These are phyloP conservation scores for Paecilomyces sp. DNA, from an alignment of 2,329 filamentous ascomycete genomes.

Conservation along the genomic window DNA sequence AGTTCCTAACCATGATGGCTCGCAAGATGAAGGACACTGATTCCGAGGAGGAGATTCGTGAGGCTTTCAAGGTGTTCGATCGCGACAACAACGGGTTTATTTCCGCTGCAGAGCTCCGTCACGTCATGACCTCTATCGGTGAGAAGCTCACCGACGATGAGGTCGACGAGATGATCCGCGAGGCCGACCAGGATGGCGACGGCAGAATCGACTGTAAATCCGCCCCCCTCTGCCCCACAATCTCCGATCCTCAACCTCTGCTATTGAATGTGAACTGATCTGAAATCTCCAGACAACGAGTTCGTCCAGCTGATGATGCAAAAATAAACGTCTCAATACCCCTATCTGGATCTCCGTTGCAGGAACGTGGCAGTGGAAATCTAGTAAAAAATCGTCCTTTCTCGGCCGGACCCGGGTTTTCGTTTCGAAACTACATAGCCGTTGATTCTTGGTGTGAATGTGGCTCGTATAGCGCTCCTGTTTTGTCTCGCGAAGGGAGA, in stretches of 20 bases:
- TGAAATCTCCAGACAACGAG: conserved; percentile 62
- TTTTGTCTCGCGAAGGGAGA: neutral
- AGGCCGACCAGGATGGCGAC: conserved; percentile 84
- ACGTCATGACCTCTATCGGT: conserved; percentile 87
- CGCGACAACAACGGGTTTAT: conserved; percentile 91
- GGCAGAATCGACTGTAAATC: conserved; percentile 77
- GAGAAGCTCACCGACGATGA: conserved; percentile 88
- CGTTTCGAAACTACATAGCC: neutral
- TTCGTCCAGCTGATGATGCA: conserved; percentile 96
- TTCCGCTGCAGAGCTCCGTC: conserved; percentile 77
- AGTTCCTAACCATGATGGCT: conserved; percentile 91
- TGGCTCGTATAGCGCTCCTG: neutral
- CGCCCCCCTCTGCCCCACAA: neutral
- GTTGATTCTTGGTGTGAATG: neutral
- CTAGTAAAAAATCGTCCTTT: neutral
- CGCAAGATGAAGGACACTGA: conserved; percentile 93
- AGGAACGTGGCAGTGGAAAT: neutral
- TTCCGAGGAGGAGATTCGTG: conserved; percentile 83
- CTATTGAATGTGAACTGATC: neutral
- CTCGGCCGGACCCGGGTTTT: neutral
- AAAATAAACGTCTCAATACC: conserved; percentile 54
- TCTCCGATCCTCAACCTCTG: neutral
- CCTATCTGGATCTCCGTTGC: conserved; percentile 6
- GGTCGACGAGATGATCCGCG: conserved; percentile 88
- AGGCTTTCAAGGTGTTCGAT: conserved; percentile 86